Conservation (phyloP, 331 rosid genomes). For the Cydonia oblonga region DNA sequence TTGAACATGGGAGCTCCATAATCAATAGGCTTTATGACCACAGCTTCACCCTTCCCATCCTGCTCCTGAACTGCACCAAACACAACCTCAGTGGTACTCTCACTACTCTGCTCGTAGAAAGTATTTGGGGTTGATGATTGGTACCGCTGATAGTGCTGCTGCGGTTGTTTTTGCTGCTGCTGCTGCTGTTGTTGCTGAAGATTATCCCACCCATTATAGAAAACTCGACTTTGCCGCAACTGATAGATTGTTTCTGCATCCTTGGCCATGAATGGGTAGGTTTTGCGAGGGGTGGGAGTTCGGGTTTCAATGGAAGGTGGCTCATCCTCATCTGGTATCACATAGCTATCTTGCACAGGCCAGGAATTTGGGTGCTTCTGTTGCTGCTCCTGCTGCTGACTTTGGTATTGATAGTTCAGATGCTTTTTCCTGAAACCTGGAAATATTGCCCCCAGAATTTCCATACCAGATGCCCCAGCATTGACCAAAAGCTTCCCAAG, state of each 20-base stretch:
- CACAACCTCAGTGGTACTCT: constrained; percentile 56
- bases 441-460: constrained; percentile 62
- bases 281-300: constrained; percentile 77
- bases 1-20: constrained; percentile 47
- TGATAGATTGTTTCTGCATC: constrained; percentile 73
- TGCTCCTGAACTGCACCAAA: constrained; percentile 89
- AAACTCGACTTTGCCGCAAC: constrained; percentile 54
- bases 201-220: constrained; percentile 65
- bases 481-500: constrained; percentile 57
- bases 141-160: constrained; percentile 54
- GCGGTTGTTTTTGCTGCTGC: constrained; percentile 21
- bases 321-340: constrained; percentile 72
- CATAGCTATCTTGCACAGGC: constrained; percentile 82
- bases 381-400: constrained; percentile 28
- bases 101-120: constrained; percentile 50
- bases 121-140: constrained; percentile 53
- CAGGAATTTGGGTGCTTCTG: constrained; percentile 41
- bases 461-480: constrained; percentile 31
- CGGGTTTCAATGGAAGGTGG: constrained; percentile 70
- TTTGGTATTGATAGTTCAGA: constrained; percentile 25
- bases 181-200: constrained; percentile 29
- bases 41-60: constrained; percentile 27
- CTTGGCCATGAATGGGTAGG: constrained; percentile 79
- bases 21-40: constrained; percentile 49
- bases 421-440: constrained; percentile 49